These are phyloP conservation scores for Neurospora cerealis DNA, from an alignment of 495 filamentous ascomycete species.

Conservation along the genomic window DNA sequence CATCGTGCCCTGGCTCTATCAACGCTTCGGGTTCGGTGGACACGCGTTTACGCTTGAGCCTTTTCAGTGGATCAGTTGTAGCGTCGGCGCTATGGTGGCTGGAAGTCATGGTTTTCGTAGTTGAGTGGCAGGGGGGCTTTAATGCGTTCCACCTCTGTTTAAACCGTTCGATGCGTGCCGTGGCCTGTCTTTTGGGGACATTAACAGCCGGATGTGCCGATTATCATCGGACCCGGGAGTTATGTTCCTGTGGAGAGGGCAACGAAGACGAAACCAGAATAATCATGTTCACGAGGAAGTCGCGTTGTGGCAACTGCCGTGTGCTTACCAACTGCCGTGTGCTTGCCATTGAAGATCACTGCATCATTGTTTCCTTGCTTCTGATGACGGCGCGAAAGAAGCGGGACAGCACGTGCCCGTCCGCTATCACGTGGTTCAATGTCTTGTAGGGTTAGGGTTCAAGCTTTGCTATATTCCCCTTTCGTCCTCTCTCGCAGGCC, in stretches of 20 bases:
- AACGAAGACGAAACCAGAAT: neutral
- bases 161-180: neutral
- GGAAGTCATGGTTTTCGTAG: neutral
- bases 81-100: neutral
- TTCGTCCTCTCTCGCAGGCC: neutral
- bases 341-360: neutral
- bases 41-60: conserved; percentile 5
- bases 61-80: neutral
- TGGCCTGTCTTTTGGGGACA: neutral
- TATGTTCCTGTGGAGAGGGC: neutral
- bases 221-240: neutral
- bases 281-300: neutral
- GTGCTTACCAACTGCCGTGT: neutral
- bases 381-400: conserved; percentile 23
- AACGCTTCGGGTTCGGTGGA: neutral
- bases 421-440: too few species aligned
- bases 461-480: neutral
- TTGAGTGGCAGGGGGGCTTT: neutral
- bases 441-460: neutral
- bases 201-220: neutral
- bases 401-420: conserved; percentile 29
- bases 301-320: neutral
- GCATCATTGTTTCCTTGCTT: neutral
- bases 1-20: neutral
- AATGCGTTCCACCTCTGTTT: neutral